phyloP scores from a whole-genome alignment of 306 rosid species.

The Sphenostylis stenocarpa region DNA sequence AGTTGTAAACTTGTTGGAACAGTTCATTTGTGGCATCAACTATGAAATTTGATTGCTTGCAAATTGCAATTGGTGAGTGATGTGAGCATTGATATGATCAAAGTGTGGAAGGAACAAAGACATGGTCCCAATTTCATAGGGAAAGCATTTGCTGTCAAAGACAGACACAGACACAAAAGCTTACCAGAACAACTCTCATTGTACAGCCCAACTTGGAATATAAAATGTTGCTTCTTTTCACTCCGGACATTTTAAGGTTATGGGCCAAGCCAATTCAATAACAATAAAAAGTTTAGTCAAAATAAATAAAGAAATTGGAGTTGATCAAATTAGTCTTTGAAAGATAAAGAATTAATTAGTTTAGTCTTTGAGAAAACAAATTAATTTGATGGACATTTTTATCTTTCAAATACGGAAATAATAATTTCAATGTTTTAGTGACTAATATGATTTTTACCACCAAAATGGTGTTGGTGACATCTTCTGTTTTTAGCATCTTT shows the following conservation, averaged over 20 bases:
- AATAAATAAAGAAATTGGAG: too few species aligned
- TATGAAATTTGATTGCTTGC: not conserved
- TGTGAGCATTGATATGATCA: conserved; percentile 11
- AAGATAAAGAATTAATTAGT: not conserved
- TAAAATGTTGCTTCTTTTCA: not conserved
- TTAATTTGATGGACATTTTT: too few species aligned
- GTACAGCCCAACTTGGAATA: not conserved
- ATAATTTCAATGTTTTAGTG: not conserved
- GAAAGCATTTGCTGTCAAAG: conserved; percentile 9
- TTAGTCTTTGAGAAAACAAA: too few species aligned
- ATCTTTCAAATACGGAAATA: too few species aligned
- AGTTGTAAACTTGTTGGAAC: not conserved
- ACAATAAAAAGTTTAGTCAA: not conserved
- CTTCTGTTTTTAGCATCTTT: not conserved
- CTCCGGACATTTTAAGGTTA: not conserved
- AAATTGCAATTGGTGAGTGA: not conserved
- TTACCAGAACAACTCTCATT: not conserved
- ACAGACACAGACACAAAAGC: not conserved
- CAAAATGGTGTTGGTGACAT: not conserved
- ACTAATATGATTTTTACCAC: not conserved
- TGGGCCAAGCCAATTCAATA: not conserved
- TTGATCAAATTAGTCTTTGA: not conserved
- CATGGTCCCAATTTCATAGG: not conserved
- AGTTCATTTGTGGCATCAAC: conserved; percentile 18
- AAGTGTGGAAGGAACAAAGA: not conserved